These are phyloP conservation scores for Termitomyces heimii DNA, from an alignment of 768 basidiomycete species.

Conservation along the genomic window DNA sequence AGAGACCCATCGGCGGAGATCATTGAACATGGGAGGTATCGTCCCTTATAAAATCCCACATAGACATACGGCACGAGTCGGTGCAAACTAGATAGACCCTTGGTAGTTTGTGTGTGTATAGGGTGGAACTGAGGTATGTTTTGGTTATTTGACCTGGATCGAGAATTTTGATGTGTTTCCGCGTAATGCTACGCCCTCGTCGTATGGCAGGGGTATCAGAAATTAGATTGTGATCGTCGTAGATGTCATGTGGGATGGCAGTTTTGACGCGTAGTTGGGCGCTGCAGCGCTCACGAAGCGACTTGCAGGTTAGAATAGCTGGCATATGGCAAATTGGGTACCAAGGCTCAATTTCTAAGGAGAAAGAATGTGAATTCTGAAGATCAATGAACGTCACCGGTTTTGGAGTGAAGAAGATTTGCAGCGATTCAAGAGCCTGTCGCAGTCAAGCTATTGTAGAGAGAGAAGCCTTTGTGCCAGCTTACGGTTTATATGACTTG, in stretches of 20 bases:
- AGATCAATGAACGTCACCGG: neutral
- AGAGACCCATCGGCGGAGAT: slow-evolving; percentile 11
- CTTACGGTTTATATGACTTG: neutral
- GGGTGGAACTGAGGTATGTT: slow-evolving; percentile 10
- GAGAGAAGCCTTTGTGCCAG: neutral
- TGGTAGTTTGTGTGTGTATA: slow-evolving; percentile 3
- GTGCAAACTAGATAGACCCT: slow-evolving; percentile 13
- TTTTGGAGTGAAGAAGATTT: neutral
- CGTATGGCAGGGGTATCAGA: neutral
- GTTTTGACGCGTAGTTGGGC: slow-evolving; percentile 17
- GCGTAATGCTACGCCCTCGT: neutral
- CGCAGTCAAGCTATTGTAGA: neutral
- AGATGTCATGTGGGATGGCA: slow-evolving; percentile 6
- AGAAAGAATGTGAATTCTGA: neutral
- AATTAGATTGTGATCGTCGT: neutral
- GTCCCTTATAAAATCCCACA: slow-evolving; percentile 13
- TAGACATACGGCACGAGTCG: slow-evolving; percentile 17
- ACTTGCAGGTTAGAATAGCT: slow-evolving; percentile 9
- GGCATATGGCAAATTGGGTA: slow-evolving; percentile 10
- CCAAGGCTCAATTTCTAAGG: neutral
- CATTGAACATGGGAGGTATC: slow-evolving; percentile 10
- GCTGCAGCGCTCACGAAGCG: slow-evolving; percentile 21
- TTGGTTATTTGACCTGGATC: neutral
- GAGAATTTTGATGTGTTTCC: slow-evolving; percentile 1
- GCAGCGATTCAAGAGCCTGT: neutral